These are phyloP conservation scores for Naematelia encephala DNA, from an alignment of 768 basidiomycete genomes.

Conservation along the genomic window DNA sequence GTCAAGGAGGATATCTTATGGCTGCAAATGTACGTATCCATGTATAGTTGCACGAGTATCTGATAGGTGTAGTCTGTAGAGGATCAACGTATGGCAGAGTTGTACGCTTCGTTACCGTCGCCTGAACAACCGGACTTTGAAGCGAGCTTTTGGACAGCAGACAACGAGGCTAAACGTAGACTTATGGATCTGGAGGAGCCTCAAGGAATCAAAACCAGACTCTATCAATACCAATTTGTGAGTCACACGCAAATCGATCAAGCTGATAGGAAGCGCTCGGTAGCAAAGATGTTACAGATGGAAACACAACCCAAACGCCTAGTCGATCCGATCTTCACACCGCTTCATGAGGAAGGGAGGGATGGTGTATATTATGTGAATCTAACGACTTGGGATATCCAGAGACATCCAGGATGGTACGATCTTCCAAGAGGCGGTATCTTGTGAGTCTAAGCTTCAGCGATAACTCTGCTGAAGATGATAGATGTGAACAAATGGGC, in stretches of 20 bases:
- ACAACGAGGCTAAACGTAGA: constrained; percentile 18
- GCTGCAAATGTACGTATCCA: constrained; percentile 11
- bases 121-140: constrained; percentile 17
- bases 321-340: constrained; percentile 33
- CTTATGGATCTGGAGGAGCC: constrained; percentile 18
- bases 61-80: constrained; percentile 15
- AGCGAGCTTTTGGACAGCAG: background rate
- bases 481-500: constrained; percentile 52
- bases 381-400: constrained; percentile 33
- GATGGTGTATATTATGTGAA: constrained; percentile 29
- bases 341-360: constrained; percentile 28
- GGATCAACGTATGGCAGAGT: constrained; percentile 18
- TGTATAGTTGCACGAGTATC: background rate
- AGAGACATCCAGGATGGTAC: constrained; percentile 35
- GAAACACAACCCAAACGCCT: constrained; percentile 26
- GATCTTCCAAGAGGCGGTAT: constrained; percentile 43
- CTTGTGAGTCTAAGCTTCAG: constrained; percentile 21
- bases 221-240: constrained; percentile 37
- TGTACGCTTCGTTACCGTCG: constrained; percentile 35
- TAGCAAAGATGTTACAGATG: constrained; percentile 37
- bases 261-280: constrained; percentile 24
- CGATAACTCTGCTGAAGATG: background rate
- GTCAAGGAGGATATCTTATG: constrained; percentile 11
- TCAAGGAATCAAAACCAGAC: constrained; percentile 17
- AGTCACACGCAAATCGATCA: background rate